Conservation (phyloP, 2,329 filamentous ascomycete genomes). For the Leptoxyphium fumago region DNA sequence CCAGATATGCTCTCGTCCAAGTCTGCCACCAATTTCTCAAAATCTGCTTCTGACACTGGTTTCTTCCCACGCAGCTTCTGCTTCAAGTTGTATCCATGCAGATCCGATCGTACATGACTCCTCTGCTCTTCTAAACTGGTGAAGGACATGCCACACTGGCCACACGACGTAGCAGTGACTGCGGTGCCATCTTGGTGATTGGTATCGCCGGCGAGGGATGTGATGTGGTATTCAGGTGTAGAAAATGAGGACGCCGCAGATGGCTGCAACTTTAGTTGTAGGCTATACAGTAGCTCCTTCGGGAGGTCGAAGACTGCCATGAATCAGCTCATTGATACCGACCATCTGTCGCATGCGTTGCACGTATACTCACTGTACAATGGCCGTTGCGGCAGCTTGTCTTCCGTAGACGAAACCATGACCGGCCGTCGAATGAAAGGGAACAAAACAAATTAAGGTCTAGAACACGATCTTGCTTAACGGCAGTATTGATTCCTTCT, state of each 20-base stretch:
- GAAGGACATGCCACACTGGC: slow-evolving; percentile 63
- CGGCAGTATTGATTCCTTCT: too few relatives aligned
- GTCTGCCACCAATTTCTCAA: slow-evolving; percentile 71
- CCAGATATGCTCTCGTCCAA: slow-evolving; percentile 88
- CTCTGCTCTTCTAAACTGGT: slow-evolving; percentile 64
- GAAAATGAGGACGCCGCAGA: slow-evolving; percentile 13
- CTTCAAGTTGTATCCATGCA: slow-evolving; percentile 90
- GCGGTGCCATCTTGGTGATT: slow-evolving; percentile 30
- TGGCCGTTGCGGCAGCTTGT: slow-evolving; percentile 31
- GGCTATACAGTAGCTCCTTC: slow-evolving; percentile 51
- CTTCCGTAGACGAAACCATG: slow-evolving; percentile 13
- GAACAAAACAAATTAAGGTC: background rate
- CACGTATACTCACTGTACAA: slow-evolving; percentile 30
- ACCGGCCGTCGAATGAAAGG: background rate
- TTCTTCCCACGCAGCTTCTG: slow-evolving; percentile 64
- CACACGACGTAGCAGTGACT: slow-evolving; percentile 55
- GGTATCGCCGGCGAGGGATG: slow-evolving; percentile 17
- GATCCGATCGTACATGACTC: slow-evolving; percentile 73
- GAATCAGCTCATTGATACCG: slow-evolving; percentile 9
- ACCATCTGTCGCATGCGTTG: background rate
- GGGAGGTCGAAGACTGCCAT: slow-evolving; percentile 67
- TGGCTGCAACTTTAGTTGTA: slow-evolving; percentile 43
- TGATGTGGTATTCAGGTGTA: slow-evolving; percentile 11
- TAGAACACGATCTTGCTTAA: too few relatives aligned
- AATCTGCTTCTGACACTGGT: slow-evolving; percentile 65